Base-by-base conservation (phyloP, 768 basidiomycete genomes). In the Myochromella boudieri region DNA sequence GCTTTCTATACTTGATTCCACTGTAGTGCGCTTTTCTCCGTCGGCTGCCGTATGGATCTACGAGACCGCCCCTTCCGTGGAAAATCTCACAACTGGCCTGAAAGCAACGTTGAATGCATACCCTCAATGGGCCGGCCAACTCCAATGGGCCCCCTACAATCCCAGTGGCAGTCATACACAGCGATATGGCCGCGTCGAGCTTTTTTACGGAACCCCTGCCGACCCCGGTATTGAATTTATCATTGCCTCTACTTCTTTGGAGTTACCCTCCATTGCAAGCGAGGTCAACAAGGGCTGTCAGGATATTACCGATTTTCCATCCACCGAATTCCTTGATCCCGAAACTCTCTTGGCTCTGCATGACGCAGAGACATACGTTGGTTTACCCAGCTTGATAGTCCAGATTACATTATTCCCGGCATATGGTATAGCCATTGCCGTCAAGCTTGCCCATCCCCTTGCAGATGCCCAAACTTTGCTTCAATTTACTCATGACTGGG, bases 381-480 rank as follows among this genome's bases (percentile, higher is more conserved):
- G 63, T 3, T 49, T 63, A 6, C 68, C 68, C 20, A 59, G 55
- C 20, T 55, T 68, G 52, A 60, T 67, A 7, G 60, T 69, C 10
- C 70, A 70, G 51, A 27, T 67, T 24, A 69, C 67, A 4, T 58
- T 48, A 2, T 65, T 70, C 43, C 48, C 56, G n/a, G 60, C 62
- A 38, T 58, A 58, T 15, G 63, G 58, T 2, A 37, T 62, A 11
- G 60, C 60, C 3, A 58, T 70, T 24, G 64, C 58, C 10, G 40
- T 68, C n/a, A 64, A 66, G 55, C 42, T 67, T 20, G 59, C 61
- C 5, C 70, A 70, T 42, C 55, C 62, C 1, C 32, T 71, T 6
- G 70, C 66, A 6, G 70, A 71, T 44, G 70, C 68, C 7, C 67
- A 67, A 27, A 59, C 67, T 2, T 40, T 71, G 44, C 40, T 60